A percentile compares a stretch with the other conserved stretches of the same genome.
These are phyloP conservation scores for Cicer judaicum DNA, from an alignment of 306 rosid genomes.

Conservation along the genomic window DNA sequence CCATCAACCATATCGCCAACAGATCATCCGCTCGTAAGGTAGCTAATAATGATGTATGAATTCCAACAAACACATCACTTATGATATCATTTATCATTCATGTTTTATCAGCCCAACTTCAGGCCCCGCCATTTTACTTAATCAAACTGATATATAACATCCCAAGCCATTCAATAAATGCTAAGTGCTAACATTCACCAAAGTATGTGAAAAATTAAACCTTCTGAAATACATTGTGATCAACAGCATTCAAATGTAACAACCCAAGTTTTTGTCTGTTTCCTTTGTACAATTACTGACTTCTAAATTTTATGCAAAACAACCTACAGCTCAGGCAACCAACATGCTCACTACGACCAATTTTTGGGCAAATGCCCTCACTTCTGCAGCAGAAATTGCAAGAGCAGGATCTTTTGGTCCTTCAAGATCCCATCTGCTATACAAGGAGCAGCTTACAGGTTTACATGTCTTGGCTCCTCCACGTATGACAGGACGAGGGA, in stretches of 20 bases:
- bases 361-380: constrained; percentile 60
- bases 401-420: constrained; percentile 73
- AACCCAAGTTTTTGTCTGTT: constrained; percentile 55
- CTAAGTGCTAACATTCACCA: constrained; percentile 54
- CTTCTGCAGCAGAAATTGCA: constrained; percentile 67
- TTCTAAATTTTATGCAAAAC: constrained; percentile 57
- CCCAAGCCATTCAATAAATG: constrained; percentile 60
- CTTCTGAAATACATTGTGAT: constrained; percentile 63
- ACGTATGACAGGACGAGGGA: constrained; percentile 65
- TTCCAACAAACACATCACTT: constrained; percentile 39
- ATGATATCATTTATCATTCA: constrained; percentile 46
- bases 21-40: constrained; percentile 41
- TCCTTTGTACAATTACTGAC: constrained; percentile 65
- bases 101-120: constrained; percentile 41
- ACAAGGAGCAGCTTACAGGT: constrained; percentile 66
- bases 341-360: constrained; percentile 66
- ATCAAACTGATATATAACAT: constrained; percentile 47
- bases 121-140: constrained; percentile 39
- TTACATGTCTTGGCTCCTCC: constrained; percentile 65
- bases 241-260: constrained; percentile 54
- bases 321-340: constrained; percentile 58
- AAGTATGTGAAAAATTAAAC: constrained; percentile 49
- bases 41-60: constrained; percentile 32
- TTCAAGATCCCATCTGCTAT: constrained; percentile 79
- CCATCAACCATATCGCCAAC: constrained; percentile 44